phyloP scores from a whole-genome alignment of 345 rosid genomes.

The Salix koriyanagi region DNA sequence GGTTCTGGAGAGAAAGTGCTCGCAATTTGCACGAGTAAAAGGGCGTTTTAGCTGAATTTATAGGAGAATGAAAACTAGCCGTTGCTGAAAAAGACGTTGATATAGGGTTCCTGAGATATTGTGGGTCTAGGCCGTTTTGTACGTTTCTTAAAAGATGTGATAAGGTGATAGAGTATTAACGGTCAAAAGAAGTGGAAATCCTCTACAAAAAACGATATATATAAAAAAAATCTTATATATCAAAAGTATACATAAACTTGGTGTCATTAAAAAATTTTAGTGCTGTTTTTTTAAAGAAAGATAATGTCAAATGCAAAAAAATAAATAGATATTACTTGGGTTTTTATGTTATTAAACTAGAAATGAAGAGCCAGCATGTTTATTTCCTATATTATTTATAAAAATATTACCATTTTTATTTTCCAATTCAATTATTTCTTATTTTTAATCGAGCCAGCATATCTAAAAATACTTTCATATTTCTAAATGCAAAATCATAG shows the following conservation, averaged over 20 bases:
- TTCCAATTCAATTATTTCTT: too few species aligned
- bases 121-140: background rate
- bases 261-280: background rate
- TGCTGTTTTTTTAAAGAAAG: background rate
- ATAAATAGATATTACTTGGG: too few species aligned
- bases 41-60: background rate
- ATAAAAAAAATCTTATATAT: too few species aligned
- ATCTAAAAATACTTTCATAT: too few species aligned
- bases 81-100: background rate
- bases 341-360: too few species aligned
- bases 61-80: slow-evolving; percentile 15
- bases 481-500: too few species aligned
- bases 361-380: too few species aligned
- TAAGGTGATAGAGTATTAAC: background rate
- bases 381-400: too few species aligned
- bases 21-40: background rate
- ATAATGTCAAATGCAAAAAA: background rate
- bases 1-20: background rate
- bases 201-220: background rate
- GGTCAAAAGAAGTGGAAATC: background rate
- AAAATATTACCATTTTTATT: too few species aligned
- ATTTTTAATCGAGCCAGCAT: too few species aligned
- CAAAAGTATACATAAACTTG: background rate
- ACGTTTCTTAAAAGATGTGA: background rate
- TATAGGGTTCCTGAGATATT: background rate